Evolutionary conservation across 2,329 filamentous ascomycete genomes (phyloP), one percentile per base, ranked within the genome.

Genomic region (Neocatenulostroma microsporum): DNA sequence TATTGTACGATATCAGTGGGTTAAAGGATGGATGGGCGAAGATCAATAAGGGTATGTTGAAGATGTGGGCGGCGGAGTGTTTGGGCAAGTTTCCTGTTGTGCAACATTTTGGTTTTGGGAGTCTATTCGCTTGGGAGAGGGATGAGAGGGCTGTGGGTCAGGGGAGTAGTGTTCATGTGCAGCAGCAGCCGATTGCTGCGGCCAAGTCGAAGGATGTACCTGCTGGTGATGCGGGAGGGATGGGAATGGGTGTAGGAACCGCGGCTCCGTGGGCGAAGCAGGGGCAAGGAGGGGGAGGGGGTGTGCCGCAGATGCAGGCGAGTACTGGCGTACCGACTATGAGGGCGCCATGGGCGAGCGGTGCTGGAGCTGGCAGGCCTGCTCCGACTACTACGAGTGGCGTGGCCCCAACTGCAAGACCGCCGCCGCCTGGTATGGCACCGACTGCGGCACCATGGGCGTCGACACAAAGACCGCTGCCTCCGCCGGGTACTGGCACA

Each of bases 1-100:
- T 94, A 48, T 67, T 98, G 10, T 98, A 82, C 58, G 88, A 98
- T 60, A 86, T 98, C 27, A 94, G 86, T 0, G 91, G 91, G 9
- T 83, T 98, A 46, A 78, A 77, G 48, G 80, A 67, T 19, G 68
- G 91, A n/a, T 98, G 91, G 91, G 91, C 84, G 23, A 98, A 98
- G 68, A 94, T 98, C 55, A 96, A 98, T 63, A 72, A 71, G 50
- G 91, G 91, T 34, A 96, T 98, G 91, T 78, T 98, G 54, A 98
- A 96, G 64, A 98, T 98, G 91, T 98, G 89, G 66, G 87, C 93
- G 49, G 91, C 85, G 13, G 91, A 98, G 66, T 91, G 98, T 3
- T 70, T 98, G 11, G 85, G 84, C 25, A 98, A 98, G 61, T 95
- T 95, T 56, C 91, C 91, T 3, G 91, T 98, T 3, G 86, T 98